These are phyloP conservation scores for Thalassia testudinum DNA, from an alignment of 116 monocot genomes.

Conservation along the genomic window DNA sequence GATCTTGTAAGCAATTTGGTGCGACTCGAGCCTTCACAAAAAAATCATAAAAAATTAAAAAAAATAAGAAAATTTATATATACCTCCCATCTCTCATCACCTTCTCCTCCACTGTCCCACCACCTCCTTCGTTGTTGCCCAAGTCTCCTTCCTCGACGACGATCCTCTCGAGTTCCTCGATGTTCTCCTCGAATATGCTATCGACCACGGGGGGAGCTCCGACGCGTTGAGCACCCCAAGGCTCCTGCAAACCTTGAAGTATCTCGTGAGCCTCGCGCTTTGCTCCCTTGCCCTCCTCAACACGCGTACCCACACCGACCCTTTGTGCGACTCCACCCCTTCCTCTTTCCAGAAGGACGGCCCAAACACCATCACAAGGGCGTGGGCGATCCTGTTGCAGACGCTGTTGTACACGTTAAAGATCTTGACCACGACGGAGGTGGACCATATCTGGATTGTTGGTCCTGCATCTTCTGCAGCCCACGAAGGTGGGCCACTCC, in stretches of 20 bases:
- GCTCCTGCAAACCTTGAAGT: conserved; percentile 35
- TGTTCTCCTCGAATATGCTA: conserved; percentile 49
- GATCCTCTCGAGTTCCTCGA: conserved; percentile 32
- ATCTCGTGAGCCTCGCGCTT: conserved; percentile 30
- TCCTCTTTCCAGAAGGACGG: not conserved
- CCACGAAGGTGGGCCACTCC: not conserved
- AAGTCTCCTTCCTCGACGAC: conserved; percentile 7
- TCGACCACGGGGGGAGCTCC: conserved; percentile 39
- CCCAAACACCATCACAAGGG: conserved; percentile 23
- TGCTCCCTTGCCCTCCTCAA: conserved; percentile 40
- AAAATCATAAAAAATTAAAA: no score
- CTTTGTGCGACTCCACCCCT: conserved; percentile 3
- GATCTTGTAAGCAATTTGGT: no score
- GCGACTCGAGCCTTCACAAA: no score
- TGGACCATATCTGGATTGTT: not conserved
- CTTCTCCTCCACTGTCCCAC: no score
- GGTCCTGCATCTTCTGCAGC: conserved; percentile 30
- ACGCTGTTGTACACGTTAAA: conserved; percentile 62
- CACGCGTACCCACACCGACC: conserved; percentile 24
- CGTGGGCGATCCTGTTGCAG: conserved; percentile 36
- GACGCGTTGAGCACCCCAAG: conserved; percentile 50
- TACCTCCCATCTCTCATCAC: no score
- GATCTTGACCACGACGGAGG: conserved; percentile 61
- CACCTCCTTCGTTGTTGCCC: not conserved
- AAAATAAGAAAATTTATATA: no score